Evolutionary conservation across 2,329 filamentous ascomycete genomes (phyloP).

Genomic region (Niveomyces coronatus): DNA sequence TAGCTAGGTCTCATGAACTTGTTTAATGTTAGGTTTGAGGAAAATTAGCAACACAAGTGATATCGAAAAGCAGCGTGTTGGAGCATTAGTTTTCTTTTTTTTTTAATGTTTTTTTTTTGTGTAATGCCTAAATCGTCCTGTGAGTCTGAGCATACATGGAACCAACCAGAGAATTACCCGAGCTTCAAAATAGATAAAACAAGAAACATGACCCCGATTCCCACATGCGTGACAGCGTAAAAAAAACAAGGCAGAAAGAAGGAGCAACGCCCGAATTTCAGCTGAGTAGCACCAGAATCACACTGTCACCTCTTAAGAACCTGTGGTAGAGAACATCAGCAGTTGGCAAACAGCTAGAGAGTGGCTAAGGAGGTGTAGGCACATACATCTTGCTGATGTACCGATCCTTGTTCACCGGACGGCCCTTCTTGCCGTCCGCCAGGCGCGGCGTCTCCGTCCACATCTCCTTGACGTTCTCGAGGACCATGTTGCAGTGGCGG

Average conservation of each 20-base stretch:
- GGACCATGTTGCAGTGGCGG: conserved; percentile 97
- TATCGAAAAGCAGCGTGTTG: conserved; percentile 5
- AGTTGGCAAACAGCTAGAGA: not conserved
- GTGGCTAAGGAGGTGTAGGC: not conserved
- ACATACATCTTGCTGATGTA: conserved; percentile 92
- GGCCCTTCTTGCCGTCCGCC: conserved; percentile 77
- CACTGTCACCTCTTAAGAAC: conserved; percentile 79
- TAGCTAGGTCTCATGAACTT: not conserved
- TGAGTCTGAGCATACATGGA: conserved; percentile 22
- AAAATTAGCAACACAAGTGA: not conserved
- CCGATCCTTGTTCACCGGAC: conserved; percentile 91
- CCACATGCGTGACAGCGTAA: no score
- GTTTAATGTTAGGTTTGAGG: no score
- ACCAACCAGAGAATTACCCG: conserved; percentile 13
- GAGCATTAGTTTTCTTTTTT: no score
- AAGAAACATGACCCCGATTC: conserved; percentile 7
- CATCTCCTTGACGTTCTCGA: conserved; percentile 94
- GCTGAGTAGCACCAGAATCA: conserved; percentile 78
- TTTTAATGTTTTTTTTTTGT: conserved; percentile 21
- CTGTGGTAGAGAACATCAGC: conserved; percentile 27
- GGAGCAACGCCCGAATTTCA: conserved; percentile 24
- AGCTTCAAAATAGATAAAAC: conserved; percentile 4
- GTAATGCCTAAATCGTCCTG: conserved; percentile 28
- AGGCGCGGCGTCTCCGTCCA: conserved; percentile 90
- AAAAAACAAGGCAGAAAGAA: conserved; percentile 12